A percentile compares a stretch with the other conserved stretches of the same genome.
Conservation (phyloP, 148 eudicot genomes). For the Heliosperma pusillum region DNA sequence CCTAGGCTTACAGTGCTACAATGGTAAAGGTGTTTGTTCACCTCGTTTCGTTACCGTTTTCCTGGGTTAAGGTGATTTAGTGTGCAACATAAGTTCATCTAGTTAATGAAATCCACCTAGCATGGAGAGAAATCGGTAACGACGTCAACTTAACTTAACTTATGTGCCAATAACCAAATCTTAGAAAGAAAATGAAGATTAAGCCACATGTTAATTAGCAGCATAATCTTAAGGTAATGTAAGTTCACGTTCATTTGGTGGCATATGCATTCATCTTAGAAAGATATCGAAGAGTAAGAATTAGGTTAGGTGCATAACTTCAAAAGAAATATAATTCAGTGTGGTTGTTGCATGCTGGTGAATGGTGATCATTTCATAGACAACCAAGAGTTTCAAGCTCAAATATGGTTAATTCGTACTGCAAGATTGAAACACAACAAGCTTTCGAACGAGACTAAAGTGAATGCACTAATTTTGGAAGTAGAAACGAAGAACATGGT, state of each 20-base stretch:
- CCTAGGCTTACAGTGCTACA: too few relatives aligned
- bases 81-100: too few relatives aligned
- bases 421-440: neutral
- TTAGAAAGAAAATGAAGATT: too few relatives aligned
- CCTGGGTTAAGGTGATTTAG: too few relatives aligned
- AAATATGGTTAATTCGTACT: neutral
- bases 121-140: too few relatives aligned
- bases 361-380: neutral
- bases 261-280: neutral
- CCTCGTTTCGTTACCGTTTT: too few relatives aligned
- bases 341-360: neutral
- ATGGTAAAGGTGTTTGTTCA: too few relatives aligned
- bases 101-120: too few relatives aligned
- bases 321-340: neutral
- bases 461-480: neutral
- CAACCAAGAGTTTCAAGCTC: neutral
- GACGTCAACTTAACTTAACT: too few relatives aligned
- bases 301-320: neutral
- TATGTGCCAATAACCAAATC: too few relatives aligned
- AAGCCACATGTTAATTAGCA: too few relatives aligned
- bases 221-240: too few relatives aligned
- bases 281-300: neutral
- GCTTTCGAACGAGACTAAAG: neutral
- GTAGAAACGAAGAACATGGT: neutral
- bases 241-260: neutral